These are phyloP conservation scores for Boletellus deceptivus DNA, from an alignment of 1,284 basidiomycete species.

Conservation along the genomic window DNA sequence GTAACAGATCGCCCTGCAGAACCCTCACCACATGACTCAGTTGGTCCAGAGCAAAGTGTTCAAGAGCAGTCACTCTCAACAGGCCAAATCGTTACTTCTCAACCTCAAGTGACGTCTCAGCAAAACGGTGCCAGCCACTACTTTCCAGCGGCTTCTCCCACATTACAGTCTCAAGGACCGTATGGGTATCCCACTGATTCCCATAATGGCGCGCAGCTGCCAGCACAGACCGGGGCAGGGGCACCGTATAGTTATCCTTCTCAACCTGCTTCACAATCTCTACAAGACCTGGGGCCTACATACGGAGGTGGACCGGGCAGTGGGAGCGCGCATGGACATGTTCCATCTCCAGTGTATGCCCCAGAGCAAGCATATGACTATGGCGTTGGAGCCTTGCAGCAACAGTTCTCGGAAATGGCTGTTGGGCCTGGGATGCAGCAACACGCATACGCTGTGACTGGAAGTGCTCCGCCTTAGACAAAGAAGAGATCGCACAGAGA, in stretches of 20 bases:
- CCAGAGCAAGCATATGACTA: conserved; percentile 23
- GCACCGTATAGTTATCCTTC: conserved; percentile 20
- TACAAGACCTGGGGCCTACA: conserved; percentile 9
- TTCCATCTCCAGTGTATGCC: conserved; percentile 16
- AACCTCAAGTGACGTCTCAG: conserved; percentile 21
- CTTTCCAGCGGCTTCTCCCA: conserved; percentile 1
- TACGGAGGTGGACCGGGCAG: conserved; percentile 27
- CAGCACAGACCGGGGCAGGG: conserved; percentile 10
- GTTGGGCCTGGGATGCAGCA: conserved; percentile 26
- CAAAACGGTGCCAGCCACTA: conserved; percentile 16
- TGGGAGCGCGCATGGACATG: conserved; percentile 20
- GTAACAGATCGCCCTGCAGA: conserved; percentile 44
- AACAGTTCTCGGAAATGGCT: conserved; percentile 35
- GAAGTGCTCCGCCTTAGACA: conserved; percentile 18
- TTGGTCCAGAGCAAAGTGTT: conserved; percentile 8
- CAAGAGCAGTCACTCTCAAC: conserved; percentile 20
- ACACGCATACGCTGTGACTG: conserved; percentile 23
- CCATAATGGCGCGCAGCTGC: background rate
- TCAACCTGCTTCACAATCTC: conserved; percentile 15
- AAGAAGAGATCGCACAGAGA: background rate
- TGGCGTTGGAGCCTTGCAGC: conserved; percentile 23
- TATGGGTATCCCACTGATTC: conserved; percentile 24
- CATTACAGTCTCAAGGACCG: conserved; percentile 19
- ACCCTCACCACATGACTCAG: conserved; percentile 4
- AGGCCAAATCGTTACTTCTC: conserved; percentile 11